phyloP scores from a whole-genome alignment of 805 yeast genomes.

The Nakazawaea peltata region DNA sequence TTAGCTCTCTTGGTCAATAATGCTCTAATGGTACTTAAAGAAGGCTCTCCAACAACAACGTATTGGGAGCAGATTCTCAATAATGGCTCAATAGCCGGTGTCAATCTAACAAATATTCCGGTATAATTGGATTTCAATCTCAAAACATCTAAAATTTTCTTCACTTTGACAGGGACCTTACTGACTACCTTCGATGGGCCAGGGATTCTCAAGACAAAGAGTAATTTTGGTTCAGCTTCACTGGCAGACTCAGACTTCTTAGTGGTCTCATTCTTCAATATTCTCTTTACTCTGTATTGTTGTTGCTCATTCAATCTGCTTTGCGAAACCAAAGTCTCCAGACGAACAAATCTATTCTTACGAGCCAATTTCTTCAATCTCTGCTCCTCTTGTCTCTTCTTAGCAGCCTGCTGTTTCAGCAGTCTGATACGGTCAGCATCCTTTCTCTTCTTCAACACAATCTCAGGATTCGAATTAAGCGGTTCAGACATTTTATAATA shows the following conservation, averaged over 20 bases:
- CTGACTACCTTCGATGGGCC: slow-evolving; percentile 48
- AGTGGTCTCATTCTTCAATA: slow-evolving; percentile 21
- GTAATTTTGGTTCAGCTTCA: slow-evolving; percentile 37
- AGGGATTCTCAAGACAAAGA: slow-evolving; percentile 60
- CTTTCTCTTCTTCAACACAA: slow-evolving; percentile 71
- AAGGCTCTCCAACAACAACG: slow-evolving; percentile 66
- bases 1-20: slow-evolving; percentile 73
- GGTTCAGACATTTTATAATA: slow-evolving; percentile 2
- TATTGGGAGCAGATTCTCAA: slow-evolving; percentile 66
- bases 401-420: slow-evolving; percentile 63
- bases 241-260: slow-evolving; percentile 25
- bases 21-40: slow-evolving; percentile 63
- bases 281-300: slow-evolving; percentile 56
- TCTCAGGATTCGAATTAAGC: slow-evolving; percentile 65
- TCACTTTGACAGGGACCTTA: slow-evolving; percentile 58
- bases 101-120: slow-evolving; percentile 66
- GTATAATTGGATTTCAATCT: slow-evolving; percentile 53
- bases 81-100: slow-evolving; percentile 50
- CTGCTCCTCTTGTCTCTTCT: slow-evolving; percentile 37
- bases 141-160: slow-evolving; percentile 48
- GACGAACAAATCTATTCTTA: slow-evolving; percentile 56
- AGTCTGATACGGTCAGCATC: slow-evolving; percentile 65
- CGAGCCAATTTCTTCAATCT: slow-evolving; percentile 33
- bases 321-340: slow-evolving; percentile 65
- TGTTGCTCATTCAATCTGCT: slow-evolving; percentile 61